Conservation (phyloP, 768 basidiomycete genomes). For the Suillus spraguei region DNA sequence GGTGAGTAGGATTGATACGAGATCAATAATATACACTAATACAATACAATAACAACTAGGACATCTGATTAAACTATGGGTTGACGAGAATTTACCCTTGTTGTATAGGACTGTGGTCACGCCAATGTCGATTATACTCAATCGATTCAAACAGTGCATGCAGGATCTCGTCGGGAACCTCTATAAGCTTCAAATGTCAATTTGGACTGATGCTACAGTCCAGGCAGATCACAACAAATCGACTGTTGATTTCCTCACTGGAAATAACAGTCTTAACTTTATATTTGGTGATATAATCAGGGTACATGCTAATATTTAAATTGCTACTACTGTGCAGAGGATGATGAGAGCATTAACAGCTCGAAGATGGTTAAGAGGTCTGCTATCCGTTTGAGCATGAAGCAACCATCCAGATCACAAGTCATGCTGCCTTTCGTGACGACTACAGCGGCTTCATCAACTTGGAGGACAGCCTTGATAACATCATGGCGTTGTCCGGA, state of each 20-base stretch:
- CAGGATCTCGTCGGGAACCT: background rate
- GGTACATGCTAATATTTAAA: background rate
- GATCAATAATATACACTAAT: too few relatives aligned
- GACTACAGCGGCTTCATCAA: background rate
- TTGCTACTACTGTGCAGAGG: background rate
- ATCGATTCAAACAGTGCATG: background rate
- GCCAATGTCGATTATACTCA: background rate
- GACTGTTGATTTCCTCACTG: background rate
- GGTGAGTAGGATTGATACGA: too few relatives aligned
- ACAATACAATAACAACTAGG: too few relatives aligned
- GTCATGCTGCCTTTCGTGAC: background rate
- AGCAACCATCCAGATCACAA: background rate
- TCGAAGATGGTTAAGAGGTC: background rate
- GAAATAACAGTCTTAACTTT: background rate
- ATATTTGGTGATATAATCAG: background rate
- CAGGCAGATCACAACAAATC: background rate
- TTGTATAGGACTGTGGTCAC: too few relatives aligned
- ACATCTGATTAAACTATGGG: too few relatives aligned
- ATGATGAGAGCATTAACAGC: background rate
- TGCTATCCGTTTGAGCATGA: background rate
- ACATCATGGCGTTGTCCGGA: background rate
- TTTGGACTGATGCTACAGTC: background rate
- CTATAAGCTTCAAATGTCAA: background rate
- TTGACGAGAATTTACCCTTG: too few relatives aligned
- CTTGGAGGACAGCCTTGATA: background rate